Percentiles rank a stretch among this genome's conserved stretches.
These are phyloP conservation scores for Daldinia sp. DNA, from an alignment of 2,329 filamentous ascomycete species.

Conservation along the genomic window DNA sequence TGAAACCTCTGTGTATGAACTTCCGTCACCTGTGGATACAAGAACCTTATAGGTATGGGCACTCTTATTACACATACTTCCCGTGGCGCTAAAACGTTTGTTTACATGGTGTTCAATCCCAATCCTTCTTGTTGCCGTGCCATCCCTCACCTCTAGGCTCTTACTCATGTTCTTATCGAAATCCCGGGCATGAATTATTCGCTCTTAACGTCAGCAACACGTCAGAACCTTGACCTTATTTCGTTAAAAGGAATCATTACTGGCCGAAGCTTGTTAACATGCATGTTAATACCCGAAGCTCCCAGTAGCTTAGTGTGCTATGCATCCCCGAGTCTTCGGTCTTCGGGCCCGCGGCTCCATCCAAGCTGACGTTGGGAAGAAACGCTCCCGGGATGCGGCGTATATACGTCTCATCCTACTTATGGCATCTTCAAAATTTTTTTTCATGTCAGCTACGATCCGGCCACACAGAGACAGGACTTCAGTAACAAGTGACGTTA, in stretches of 20 bases:
- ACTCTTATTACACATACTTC: conserved; percentile 20
- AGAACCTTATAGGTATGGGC: conserved; percentile 11
- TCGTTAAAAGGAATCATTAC: conserved; percentile 12
- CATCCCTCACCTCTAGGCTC: conserved; percentile 18
- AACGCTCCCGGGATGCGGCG: neutral
- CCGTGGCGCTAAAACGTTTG: conserved; percentile 30
- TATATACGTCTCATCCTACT: neutral
- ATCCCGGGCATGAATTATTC: conserved; percentile 24
- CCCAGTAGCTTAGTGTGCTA: neutral
- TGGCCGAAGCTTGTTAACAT: neutral
- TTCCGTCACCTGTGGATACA: conserved; percentile 25
- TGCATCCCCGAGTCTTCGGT: neutral
- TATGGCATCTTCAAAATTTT: neutral
- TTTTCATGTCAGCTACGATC: neutral
- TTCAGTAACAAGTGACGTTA: neutral
- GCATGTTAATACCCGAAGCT: neutral
- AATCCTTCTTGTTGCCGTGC: conserved; percentile 33
- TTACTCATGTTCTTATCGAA: conserved; percentile 20
- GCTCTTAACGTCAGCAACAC: conserved; percentile 27
- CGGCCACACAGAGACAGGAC: neutral
- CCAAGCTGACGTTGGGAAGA: neutral
- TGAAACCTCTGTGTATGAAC: conserved; percentile 38
- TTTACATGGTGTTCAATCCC: conserved; percentile 18
- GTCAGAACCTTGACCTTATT: conserved; percentile 18
- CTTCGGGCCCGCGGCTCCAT: neutral